Evolutionary conservation across 768 basidiomycete species (phyloP), one percentile per base, ranked within the genome.

Genomic region (Saitozyma podzolica): DNA sequence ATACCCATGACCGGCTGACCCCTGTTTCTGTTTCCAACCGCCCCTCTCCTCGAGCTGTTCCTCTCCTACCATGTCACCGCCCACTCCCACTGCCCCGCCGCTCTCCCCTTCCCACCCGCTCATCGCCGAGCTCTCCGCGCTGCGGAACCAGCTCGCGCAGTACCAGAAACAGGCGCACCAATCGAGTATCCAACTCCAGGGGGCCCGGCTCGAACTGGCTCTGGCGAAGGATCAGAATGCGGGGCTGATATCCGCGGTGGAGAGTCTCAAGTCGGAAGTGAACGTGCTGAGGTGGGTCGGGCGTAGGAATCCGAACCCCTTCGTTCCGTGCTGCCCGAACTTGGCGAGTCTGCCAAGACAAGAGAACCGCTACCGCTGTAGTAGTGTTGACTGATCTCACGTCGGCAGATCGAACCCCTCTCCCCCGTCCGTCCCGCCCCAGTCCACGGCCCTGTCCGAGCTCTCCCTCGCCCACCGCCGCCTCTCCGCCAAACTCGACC

Each of bases 401-500:
- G 7, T 29, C 40, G 29, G 42, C 52, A 69, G 62, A 19, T 59
- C 29, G 13, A 55, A 65, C 39, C 62, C 69, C 9, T 53, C 52
- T 2, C 66, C 72, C 6, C 70, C 73, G 7, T 58, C 61, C 0
- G 48, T 62, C 2, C 56, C 56, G 39, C 66, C 73, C 1, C 58
- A 72, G 2, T 73, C 72, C 7, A 75, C 69, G 11, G 72, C 76
- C 9, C 68, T 80, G 10, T 61, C 70, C 2, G 74, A 79, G 56
- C 69, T 80, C 2, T 70, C 75, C 0, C 71, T 80, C 4, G 80
- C 80, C 3, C 80, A 80, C 57, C 62, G 80, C 1, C 67, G 77
- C 6, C 65, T 80, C 9, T 76, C 73, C 0, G 62, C 75, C 16
- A 78, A 78, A 56, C 62, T 80, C 0, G 77, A 77, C 56, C 47